phyloP scores from a whole-genome alignment of 805 yeast genomes.

The Nakazawaea wickerhamii region DNA sequence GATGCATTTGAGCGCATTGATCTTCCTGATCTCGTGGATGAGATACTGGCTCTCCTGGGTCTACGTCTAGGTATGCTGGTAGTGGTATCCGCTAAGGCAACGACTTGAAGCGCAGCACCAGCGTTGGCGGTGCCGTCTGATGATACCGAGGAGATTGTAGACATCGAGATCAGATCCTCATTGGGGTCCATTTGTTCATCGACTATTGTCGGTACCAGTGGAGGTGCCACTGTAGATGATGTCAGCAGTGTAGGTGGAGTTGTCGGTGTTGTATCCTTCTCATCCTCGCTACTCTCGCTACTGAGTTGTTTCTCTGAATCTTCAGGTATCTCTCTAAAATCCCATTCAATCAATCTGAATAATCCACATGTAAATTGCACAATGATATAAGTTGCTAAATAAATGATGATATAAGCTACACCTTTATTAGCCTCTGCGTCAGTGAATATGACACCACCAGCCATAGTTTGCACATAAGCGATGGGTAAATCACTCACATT shows the following conservation, averaged over 20 bases:
- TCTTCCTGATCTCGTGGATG: slow-evolving; percentile 9
- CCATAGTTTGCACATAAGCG: slow-evolving; percentile 66
- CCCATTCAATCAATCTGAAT: slow-evolving; percentile 44
- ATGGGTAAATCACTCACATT: slow-evolving; percentile 75
- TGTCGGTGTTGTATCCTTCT: too few species aligned
- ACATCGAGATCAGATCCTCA: slow-evolving; percentile 13
- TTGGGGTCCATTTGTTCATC: slow-evolving; percentile 6
- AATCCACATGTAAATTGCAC: slow-evolving; percentile 50
- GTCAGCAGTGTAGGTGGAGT: too few species aligned
- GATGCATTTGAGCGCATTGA: slow-evolving; percentile 8
- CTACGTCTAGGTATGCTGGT: slow-evolving; percentile 2
- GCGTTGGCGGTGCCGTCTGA: too few species aligned
- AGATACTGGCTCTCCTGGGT: slow-evolving; percentile 2
- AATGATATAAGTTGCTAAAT: slow-evolving; percentile 46
- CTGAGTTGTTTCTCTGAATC: slow-evolving; percentile 1
- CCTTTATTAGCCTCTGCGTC: slow-evolving; percentile 27
- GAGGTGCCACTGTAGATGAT: too few species aligned
- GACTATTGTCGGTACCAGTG: too few species aligned
- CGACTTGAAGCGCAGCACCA: too few species aligned
- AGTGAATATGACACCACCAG: slow-evolving; percentile 34
- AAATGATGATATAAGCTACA: slow-evolving; percentile 51
- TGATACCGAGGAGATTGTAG: slow-evolving; percentile 13
- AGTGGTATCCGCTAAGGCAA: slow-evolving; percentile 1
- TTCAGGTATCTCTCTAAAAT: slow-evolving; percentile 32
- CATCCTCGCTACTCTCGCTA: slow-evolving; percentile 6